Conservation (phyloP, 805 yeast genomes). For the Nakazawaea pomicola region DNA sequence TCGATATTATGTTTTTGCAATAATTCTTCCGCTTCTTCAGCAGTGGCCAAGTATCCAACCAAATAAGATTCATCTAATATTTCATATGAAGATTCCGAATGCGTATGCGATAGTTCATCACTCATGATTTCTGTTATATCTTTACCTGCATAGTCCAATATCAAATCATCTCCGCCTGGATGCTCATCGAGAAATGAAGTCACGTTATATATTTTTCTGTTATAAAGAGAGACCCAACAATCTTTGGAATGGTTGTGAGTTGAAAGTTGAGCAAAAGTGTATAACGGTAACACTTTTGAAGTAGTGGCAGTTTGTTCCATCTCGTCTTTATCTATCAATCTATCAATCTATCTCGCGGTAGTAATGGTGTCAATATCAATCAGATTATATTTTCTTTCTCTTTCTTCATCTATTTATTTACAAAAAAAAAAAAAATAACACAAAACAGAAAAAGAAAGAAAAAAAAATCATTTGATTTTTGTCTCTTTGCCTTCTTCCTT, state of each 20-base stretch:
- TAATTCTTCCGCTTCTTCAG: conserved; percentile 68
- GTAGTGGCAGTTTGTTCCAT: no score
- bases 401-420: no score
- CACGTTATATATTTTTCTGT: conserved; percentile 82
- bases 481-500: no score
- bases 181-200: conserved; percentile 69
- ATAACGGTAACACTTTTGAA: conserved; percentile 43
- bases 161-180: conserved; percentile 62
- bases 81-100: conserved; percentile 84
- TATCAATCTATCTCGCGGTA: background rate
- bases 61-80: conserved; percentile 81
- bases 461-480: no score
- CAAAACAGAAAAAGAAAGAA: no score
- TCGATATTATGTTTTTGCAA: conserved; percentile 59
- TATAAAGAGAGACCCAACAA: conserved; percentile 77
- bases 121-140: conserved; percentile 71
- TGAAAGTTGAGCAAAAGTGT: conserved; percentile 48
- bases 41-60: conserved; percentile 80
- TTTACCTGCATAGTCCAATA: conserved; percentile 53
- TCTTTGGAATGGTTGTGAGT: conserved; percentile 48
- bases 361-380: background rate
- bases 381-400: background rate
- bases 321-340: no score
- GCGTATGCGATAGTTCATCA: conserved; percentile 66
- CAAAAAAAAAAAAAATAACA: no score